phyloP scores from a whole-genome alignment of 768 basidiomycete species.

The Nidularia pulvinata region DNA sequence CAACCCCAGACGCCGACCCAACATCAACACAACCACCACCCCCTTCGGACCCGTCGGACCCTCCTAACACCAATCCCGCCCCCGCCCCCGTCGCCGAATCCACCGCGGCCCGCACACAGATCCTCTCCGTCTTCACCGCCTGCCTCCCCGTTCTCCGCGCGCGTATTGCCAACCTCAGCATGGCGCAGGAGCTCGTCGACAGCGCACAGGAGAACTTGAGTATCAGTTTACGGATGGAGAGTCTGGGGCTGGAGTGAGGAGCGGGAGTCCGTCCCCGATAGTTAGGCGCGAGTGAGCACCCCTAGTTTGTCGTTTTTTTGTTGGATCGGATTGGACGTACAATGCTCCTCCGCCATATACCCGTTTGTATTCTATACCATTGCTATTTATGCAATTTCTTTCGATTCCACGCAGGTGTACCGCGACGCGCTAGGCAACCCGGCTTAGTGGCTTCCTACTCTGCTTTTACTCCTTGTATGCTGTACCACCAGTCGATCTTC shows the following conservation, averaged over 20 bases:
- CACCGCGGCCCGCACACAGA: constrained; percentile 32
- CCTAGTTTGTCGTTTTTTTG: too few species aligned
- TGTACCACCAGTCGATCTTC: too few species aligned
- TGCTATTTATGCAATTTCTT: too few species aligned
- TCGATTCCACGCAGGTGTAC: too few species aligned
- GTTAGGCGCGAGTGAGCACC: constrained; percentile 3
- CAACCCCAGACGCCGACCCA: neutral
- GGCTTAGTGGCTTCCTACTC: too few species aligned
- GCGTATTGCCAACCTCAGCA: constrained; percentile 40
- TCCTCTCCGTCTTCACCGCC: constrained; percentile 38
- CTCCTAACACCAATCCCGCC: neutral
- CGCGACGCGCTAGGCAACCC: too few species aligned
- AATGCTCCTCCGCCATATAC: too few species aligned
- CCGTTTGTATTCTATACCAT: too few species aligned
- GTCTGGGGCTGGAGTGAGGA: constrained; percentile 29
- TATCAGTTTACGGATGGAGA: constrained; percentile 45
- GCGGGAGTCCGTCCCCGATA: neutral
- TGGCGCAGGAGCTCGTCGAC: constrained; percentile 50
- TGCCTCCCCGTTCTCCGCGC: constrained; percentile 47
- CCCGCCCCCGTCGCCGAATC: constrained; percentile 3
- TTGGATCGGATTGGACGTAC: too few species aligned
- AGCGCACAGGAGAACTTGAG: constrained; percentile 49
- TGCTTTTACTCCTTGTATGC: too few species aligned
- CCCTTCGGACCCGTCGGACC: neutral
- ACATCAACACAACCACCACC: neutral